Percentiles rank a stretch among this genome's conserved stretches.
Evolutionary conservation across 345 rosid species (phyloP).

Genomic region (Syzygium jambos): DNA sequence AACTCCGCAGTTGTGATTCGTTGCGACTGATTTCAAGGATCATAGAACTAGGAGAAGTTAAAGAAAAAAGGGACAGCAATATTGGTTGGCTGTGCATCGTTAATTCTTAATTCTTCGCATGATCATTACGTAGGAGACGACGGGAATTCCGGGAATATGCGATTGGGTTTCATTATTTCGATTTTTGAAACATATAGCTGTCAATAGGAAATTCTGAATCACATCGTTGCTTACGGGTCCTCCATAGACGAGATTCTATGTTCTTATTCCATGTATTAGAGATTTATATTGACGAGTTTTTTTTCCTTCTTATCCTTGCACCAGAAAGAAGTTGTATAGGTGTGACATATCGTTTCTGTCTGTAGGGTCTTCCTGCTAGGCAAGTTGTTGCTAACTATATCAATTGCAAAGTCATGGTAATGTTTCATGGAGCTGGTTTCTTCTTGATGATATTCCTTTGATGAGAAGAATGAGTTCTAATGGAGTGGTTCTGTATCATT

Average conservation of each 20-base stretch:
- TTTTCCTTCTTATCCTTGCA: background rate
- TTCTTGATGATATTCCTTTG: background rate
- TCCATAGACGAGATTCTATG: background rate
- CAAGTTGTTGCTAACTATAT: background rate
- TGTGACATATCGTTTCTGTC: background rate
- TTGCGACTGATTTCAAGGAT: background rate
- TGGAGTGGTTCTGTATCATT: background rate
- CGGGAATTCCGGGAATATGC: background rate
- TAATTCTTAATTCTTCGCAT: background rate
- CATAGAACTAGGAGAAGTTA: background rate
- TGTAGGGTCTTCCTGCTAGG: slow-evolving; percentile 8
- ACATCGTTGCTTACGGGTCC: background rate
- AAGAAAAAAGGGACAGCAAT: background rate
- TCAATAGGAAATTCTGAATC: background rate
- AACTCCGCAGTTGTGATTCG: background rate
- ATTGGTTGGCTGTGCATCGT: background rate
- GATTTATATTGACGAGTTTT: background rate
- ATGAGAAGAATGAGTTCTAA: background rate
- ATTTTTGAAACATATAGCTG: background rate
- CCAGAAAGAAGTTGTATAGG: background rate
- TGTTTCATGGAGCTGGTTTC: background rate
- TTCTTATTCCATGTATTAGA: background rate
- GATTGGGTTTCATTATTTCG: background rate
- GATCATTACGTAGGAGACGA: background rate
- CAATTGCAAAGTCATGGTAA: slow-evolving; percentile 14